Conservation (phyloP, 2,329 filamentous ascomycete genomes). For the Aureobasidium sp. region DNA sequence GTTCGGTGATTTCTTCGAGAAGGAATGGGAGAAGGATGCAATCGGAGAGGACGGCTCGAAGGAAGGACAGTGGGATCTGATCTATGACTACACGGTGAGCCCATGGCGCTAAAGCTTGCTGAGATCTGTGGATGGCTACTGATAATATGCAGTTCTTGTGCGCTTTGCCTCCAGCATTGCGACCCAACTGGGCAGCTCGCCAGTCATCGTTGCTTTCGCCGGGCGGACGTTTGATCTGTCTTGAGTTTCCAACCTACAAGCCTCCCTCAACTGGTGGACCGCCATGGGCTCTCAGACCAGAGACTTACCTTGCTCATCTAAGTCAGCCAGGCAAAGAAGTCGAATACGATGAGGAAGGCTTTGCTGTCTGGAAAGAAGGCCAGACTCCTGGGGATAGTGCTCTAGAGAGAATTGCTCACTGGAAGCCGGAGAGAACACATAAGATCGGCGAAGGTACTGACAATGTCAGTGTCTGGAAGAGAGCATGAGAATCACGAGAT, state of each 20-base stretch:
- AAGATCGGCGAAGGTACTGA: slow-evolving; percentile 43
- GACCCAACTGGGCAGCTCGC: slow-evolving; percentile 49
- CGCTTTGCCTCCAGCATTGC: slow-evolving; percentile 45
- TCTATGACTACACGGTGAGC: slow-evolving; percentile 55
- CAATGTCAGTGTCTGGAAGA: slow-evolving; percentile 39
- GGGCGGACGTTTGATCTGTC: slow-evolving; percentile 48
- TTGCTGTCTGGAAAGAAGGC: slow-evolving; percentile 27
- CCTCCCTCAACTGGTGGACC: slow-evolving; percentile 57
- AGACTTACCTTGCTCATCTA: slow-evolving; percentile 64
- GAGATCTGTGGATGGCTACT: not conserved
- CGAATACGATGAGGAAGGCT: slow-evolving; percentile 48
- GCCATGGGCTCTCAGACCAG: slow-evolving; percentile 60
- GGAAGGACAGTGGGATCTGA: slow-evolving; percentile 49
- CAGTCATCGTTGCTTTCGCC: slow-evolving; percentile 46
- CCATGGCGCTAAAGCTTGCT: not conserved
- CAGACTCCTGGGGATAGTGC: slow-evolving; percentile 35
- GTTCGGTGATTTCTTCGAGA: slow-evolving; percentile 57
- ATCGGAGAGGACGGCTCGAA: slow-evolving; percentile 22
- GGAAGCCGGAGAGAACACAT: slow-evolving; percentile 48
- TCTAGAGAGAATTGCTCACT: slow-evolving; percentile 42
- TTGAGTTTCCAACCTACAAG: slow-evolving; percentile 74
- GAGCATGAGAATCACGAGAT: not conserved
- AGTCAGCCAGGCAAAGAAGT: slow-evolving; percentile 59
- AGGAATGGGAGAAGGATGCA: slow-evolving; percentile 44
- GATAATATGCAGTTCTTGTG: slow-evolving; percentile 46